These are phyloP conservation scores for Trichophaea hybrida DNA, from an alignment of 2,329 filamentous ascomycete genomes.

Conservation along the genomic window DNA sequence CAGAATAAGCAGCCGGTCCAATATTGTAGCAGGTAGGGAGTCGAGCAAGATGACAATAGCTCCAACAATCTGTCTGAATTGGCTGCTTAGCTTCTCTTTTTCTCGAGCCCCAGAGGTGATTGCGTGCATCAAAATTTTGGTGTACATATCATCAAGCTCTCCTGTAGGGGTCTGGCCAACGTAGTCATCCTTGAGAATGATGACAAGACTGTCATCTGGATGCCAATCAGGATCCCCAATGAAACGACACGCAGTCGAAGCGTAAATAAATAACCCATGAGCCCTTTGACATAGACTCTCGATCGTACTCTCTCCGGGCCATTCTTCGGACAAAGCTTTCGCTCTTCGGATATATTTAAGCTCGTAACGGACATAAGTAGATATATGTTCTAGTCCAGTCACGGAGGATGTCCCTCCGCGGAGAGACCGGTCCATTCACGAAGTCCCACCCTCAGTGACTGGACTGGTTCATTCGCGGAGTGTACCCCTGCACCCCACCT, in stretches of 20 bases:
- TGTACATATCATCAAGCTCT: neutral
- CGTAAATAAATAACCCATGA: conserved; percentile 27
- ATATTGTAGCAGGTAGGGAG: conserved; percentile 21
- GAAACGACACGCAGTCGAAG: conserved; percentile 27
- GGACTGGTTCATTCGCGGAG: too few relatives aligned
- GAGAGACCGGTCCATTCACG: too few relatives aligned
- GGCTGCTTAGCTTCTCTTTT: neutral
- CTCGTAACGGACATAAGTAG: conserved; percentile 20
- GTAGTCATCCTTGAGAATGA: conserved; percentile 1
- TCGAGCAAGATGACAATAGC: conserved; percentile 20
- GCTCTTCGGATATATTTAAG: conserved; percentile 16
- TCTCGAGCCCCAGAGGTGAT: neutral
- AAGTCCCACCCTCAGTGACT: too few relatives aligned
- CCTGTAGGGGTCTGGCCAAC: too few relatives aligned
- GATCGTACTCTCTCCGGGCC: conserved; percentile 20
- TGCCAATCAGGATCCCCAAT: conserved; percentile 13
- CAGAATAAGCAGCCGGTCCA: conserved; percentile 16
- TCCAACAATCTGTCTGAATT: conserved; percentile 13
- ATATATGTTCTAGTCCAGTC: too few relatives aligned
- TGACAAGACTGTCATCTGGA: conserved; percentile 7
- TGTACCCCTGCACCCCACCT: too few relatives aligned
- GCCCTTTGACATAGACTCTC: conserved; percentile 21
- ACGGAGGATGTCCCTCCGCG: too few relatives aligned
- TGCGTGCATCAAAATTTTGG: neutral
- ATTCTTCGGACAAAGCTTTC: conserved; percentile 1